Evolutionary conservation across 2,329 filamentous ascomycete species (phyloP).

Genomic region (Aaosphaeria pasadenensis): DNA sequence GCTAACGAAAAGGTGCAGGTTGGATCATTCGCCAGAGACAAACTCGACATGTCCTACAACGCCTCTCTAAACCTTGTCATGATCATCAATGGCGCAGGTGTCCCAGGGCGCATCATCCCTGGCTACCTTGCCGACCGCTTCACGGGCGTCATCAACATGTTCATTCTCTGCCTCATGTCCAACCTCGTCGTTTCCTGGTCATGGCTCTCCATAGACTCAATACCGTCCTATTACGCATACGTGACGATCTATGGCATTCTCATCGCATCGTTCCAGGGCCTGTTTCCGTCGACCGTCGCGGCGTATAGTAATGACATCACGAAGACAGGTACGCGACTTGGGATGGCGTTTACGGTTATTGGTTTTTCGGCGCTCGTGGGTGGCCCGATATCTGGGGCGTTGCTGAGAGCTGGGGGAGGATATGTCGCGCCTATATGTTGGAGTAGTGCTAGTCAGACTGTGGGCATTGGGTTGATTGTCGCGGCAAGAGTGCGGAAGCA

Average conservation of each 20-base stretch:
- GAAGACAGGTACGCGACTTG: constrained; percentile 46
- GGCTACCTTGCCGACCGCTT: constrained; percentile 55
- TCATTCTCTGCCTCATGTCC: constrained; percentile 50
- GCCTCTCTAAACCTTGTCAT: constrained; percentile 56
- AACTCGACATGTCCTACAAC: constrained; percentile 46
- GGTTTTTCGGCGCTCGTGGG: constrained; percentile 51
- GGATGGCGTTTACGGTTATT: constrained; percentile 52
- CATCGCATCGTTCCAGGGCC: constrained; percentile 40
- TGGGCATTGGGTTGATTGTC: constrained; percentile 12
- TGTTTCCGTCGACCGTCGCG: constrained; percentile 43
- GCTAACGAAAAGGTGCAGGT: constrained; percentile 36
- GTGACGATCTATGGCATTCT: constrained; percentile 62
- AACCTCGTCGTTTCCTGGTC: constrained; percentile 47
- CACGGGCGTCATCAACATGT: constrained; percentile 59
- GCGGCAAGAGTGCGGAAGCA: constrained; percentile 18
- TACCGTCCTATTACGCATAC: constrained; percentile 59
- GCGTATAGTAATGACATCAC: constrained; percentile 25
- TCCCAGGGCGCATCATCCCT: constrained; percentile 52
- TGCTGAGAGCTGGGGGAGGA: constrained; percentile 40
- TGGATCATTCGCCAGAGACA: constrained; percentile 36
- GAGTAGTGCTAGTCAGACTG: constrained; percentile 15
- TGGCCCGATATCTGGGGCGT: constrained; percentile 53
- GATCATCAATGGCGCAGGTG: constrained; percentile 55
- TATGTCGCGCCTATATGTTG: constrained; percentile 23
- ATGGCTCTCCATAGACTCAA: constrained; percentile 57